A percentile compares a stretch with the other conserved stretches of the same genome.
Conservation (phyloP, 257 asterid genomes). For the Osmanthus fragrans region DNA sequence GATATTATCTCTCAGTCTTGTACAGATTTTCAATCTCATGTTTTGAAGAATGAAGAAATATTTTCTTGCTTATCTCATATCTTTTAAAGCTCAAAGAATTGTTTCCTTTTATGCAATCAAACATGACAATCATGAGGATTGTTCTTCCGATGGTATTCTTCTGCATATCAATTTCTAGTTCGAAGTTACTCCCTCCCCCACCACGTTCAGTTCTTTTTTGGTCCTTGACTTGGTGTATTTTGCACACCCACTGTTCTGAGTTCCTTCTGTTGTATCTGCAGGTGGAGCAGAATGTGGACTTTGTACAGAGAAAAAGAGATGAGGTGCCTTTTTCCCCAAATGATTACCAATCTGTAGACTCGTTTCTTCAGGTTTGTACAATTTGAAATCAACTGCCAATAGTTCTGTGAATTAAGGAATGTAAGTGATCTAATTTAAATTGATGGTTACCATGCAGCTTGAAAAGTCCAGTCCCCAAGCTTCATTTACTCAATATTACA, state of each 20-base stretch:
- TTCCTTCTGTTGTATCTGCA: slow-evolving; percentile 32
- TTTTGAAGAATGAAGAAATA: not conserved
- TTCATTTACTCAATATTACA: slow-evolving; percentile 75
- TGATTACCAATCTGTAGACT: slow-evolving; percentile 74
- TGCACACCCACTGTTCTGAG: slow-evolving; percentile 5
- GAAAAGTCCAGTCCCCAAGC: slow-evolving; percentile 65
- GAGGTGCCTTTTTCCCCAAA: slow-evolving; percentile 86
- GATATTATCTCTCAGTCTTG: not conserved
- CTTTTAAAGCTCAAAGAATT: not conserved
- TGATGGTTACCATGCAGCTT: slow-evolving; percentile 47
- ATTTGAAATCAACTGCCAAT: slow-evolving; percentile 14
- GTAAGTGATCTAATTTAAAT: slow-evolving; percentile 16
- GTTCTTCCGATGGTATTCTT: not conserved
- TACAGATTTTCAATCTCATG: not conserved
- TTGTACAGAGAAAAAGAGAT: slow-evolving; percentile 85
- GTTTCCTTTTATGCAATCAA: not conserved
- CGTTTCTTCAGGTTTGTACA: slow-evolving; percentile 79
- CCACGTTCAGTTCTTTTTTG: not conserved
- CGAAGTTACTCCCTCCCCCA: not conserved
- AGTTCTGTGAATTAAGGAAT: slow-evolving; percentile 3
- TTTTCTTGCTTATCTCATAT: not conserved
- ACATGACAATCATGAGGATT: not conserved
- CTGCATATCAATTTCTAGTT: not conserved
- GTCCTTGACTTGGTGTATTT: not conserved
- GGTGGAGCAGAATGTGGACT: slow-evolving; percentile 82